Evolutionary conservation across 257 asterid species (phyloP), one percentile per base, ranked within the genome.

Genomic region (Scutellaria minor): DNA sequence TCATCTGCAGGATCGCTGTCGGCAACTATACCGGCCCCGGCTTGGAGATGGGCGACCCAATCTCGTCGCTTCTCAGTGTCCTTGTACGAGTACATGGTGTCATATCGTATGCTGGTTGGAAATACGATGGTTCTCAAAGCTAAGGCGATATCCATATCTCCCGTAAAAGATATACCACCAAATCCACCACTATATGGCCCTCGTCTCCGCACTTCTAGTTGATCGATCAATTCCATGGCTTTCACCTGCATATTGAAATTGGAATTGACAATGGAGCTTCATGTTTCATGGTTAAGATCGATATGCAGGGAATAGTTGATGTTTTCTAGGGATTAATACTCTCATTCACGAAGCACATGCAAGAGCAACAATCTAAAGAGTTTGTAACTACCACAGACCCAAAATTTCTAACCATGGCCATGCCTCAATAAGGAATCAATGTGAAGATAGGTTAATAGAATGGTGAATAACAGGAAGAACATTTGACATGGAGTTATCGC

Each of bases 151-250:
- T 95, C 99, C 99, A 95, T 92, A 66, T 92, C 96, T 39, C 99
- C 99, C 0, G 90, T 47, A 53, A 88, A 95, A 7, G 98, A 95
- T 59, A 95, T 90, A 77, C 99, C 98, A 58, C 99, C 99, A 75
- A 94, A 89, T 48, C 99, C 99, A 73, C 99, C 99, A 57, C 99
- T 88, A 74, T 94, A 94, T 1, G 99, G 98, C 53, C 99, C 99
- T 0, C 99, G 96, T 66, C 98, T 90, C 4, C 92, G 82, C 12
- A 79, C 82, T 84, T 95, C 99, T 46, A 95, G 87, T 73, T 90
- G 50, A 67, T 95, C 99, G 1, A 95, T 88, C 80, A 95, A 78
- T 73, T 95, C 99, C 99, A 95, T 95, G 52, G 99, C 99, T 80
- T 95, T 95, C 77, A 95, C 98, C 97, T 94, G 77, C 46, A 67